Percentiles rank a stretch among this genome's conserved stretches.
phyloP scores from a whole-genome alignment of 139 green algal species.

The Tetradesmus lagerheimii region DNA sequence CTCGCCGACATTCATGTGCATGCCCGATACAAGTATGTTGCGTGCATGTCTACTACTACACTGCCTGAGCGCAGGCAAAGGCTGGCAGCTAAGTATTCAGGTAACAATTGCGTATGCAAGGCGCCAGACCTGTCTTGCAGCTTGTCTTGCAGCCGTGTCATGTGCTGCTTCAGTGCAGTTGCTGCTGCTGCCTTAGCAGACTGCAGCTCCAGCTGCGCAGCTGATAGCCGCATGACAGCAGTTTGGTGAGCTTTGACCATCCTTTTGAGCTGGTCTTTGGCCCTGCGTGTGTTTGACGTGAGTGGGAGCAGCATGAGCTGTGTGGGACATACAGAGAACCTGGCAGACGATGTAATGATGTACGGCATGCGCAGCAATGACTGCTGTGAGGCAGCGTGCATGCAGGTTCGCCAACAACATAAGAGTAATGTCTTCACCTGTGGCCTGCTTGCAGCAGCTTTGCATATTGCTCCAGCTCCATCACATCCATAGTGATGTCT shows the following conservation, averaged over 20 bases:
- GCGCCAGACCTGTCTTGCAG: neutral
- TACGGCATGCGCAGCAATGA: neutral
- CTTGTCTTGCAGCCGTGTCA: neutral
- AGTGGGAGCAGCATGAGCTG: neutral
- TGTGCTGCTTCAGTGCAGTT: neutral
- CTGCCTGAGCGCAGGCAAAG: no score
- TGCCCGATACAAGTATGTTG: no score
- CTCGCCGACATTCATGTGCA: neutral
- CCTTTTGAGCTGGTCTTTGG: neutral
- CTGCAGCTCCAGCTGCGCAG: conserved; percentile 6
- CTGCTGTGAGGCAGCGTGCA: neutral
- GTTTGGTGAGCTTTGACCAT: neutral
- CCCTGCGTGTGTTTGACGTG: neutral
- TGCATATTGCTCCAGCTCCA: conserved; percentile 8
- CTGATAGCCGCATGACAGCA: neutral
- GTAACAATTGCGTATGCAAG: no score
- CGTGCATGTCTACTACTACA: no score
- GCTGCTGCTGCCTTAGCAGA: neutral
- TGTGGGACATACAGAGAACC: neutral
- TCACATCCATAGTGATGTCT: neutral
- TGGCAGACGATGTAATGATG: neutral
- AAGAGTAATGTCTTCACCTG: neutral
- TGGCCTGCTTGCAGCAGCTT: neutral
- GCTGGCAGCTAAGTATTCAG: neutral
- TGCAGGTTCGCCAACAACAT: neutral